These are phyloP conservation scores for Fomitopsis pulvina DNA, from an alignment of 768 basidiomycete genomes.

Conservation along the genomic window DNA sequence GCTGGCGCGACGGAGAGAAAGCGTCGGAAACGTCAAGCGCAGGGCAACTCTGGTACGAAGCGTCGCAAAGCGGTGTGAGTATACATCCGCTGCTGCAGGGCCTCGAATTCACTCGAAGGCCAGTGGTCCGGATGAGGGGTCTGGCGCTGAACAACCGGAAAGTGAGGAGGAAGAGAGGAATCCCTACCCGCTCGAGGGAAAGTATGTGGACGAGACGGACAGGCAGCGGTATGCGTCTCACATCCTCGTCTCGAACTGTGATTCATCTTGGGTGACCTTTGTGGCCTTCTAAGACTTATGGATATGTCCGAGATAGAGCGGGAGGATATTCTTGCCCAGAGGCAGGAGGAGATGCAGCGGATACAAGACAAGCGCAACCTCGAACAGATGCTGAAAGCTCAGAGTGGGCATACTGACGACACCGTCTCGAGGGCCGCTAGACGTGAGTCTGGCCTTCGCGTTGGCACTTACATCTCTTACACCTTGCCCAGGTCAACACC, in stretches of 20 bases:
- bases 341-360: conserved; percentile 76
- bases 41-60: conserved; percentile 44
- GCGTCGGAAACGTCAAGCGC: conserved; percentile 50
- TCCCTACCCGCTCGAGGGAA: conserved; percentile 87
- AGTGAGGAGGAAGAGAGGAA: conserved; percentile 59
- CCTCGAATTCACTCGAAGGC: neutral
- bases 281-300: conserved; percentile 62
- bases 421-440: conserved; percentile 69
- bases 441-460: conserved; percentile 40
- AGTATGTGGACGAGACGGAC: conserved; percentile 82
- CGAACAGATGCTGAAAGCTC: conserved; percentile 66
- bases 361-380: conserved; percentile 65
- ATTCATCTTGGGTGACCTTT: neutral
- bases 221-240: conserved; percentile 58
- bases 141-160: conserved; percentile 47
- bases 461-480: neutral
- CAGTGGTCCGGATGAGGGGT: conserved; percentile 32
- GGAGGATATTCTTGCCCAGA: conserved; percentile 76
- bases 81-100: neutral
- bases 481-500: conserved; percentile 56
- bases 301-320: conserved; percentile 82
- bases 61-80: conserved; percentile 72
- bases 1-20: conserved; percentile 65
- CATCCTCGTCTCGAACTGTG: conserved; percentile 17
- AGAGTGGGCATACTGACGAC: conserved; percentile 48